Evolutionary conservation across 2,329 filamentous ascomycete species (phyloP).

Genomic region (Pyrenophora teres): DNA sequence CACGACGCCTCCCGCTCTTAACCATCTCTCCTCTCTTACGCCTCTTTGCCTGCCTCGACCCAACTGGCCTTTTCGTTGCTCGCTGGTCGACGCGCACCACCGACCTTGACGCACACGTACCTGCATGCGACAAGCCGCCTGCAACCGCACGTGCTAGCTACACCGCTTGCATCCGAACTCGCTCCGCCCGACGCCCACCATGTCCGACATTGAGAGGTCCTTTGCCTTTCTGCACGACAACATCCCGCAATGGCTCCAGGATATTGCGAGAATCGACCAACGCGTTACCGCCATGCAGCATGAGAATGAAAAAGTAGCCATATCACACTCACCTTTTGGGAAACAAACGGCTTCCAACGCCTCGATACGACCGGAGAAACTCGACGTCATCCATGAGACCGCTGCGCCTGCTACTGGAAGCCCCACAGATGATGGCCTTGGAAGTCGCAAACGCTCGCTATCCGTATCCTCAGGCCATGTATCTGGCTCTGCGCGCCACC

Average conservation of each 20-base stretch:
- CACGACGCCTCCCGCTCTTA: neutral
- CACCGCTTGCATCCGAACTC: constrained; percentile 2
- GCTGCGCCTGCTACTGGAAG: constrained; percentile 16
- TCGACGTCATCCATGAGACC: constrained; percentile 32
- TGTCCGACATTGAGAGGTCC: constrained; percentile 47
- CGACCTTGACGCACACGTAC: neutral
- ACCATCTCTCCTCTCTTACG: neutral
- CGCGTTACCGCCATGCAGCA: constrained; percentile 44
- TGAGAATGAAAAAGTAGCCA: constrained; percentile 37
- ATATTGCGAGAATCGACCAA: constrained; percentile 37
- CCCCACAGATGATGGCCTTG: constrained; percentile 23
- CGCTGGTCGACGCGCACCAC: constrained; percentile 18
- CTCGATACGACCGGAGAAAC: constrained; percentile 38
- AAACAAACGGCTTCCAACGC: constrained; percentile 45
- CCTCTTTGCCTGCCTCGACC: constrained; percentile 1
- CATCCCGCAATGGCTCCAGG: constrained; percentile 46
- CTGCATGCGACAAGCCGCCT: constrained; percentile 7
- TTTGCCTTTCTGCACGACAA: constrained; percentile 47
- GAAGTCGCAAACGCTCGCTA: constrained; percentile 48
- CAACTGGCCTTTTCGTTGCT: constrained; percentile 8
- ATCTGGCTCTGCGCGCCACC: constrained; percentile 61
- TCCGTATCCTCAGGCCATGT: constrained; percentile 48
- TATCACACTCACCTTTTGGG: constrained; percentile 32
- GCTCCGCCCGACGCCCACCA: constrained; percentile 22
- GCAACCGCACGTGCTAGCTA: constrained; percentile 1